Conservation (phyloP, 2,329 filamentous ascomycete species). For the Alternaria infectoria region DNA sequence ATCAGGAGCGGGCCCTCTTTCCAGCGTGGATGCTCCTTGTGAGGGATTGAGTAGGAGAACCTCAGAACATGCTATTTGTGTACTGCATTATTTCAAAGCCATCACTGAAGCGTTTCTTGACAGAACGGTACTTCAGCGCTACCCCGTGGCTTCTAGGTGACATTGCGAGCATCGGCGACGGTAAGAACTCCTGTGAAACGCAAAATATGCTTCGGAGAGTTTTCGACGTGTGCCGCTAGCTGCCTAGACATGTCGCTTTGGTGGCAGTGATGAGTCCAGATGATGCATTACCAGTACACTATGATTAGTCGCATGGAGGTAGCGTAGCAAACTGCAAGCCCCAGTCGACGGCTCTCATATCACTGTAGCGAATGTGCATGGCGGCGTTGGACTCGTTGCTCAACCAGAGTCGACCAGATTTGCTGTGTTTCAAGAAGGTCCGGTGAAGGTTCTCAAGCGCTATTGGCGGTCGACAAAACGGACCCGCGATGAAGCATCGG, state of each 20-base stretch:
- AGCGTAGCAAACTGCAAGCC: slow-evolving; percentile 8
- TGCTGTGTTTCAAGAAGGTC: slow-evolving; percentile 23
- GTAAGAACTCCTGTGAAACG: slow-evolving; percentile 14
- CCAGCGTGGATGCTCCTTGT: not conserved
- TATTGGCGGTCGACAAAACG: slow-evolving; percentile 29
- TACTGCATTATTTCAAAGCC: not conserved
- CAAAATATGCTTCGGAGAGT: slow-evolving; percentile 22
- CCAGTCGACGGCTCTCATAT: slow-evolving; percentile 7
- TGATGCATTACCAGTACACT: slow-evolving; percentile 11
- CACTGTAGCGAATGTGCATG: slow-evolving; percentile 7
- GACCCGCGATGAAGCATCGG: slow-evolving; percentile 21
- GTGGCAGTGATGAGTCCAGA: slow-evolving; percentile 12
- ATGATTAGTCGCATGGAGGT: slow-evolving; percentile 18
- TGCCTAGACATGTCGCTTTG: slow-evolving; percentile 6
- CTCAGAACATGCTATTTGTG: slow-evolving; percentile 4
- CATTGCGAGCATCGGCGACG: slow-evolving; percentile 3
- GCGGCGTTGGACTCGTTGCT: slow-evolving; percentile 21
- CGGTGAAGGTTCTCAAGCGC: slow-evolving; percentile 7
- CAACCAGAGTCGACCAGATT: slow-evolving; percentile 11
- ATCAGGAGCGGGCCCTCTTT: slow-evolving; percentile 1
- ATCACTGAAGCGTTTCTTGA: not conserved
- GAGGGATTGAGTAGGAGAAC: not conserved
- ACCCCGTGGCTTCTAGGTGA: not conserved
- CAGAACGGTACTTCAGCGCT: not conserved
- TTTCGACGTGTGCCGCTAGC: slow-evolving; percentile 22